These are phyloP conservation scores for Euphorbia tirucalli DNA, from an alignment of 345 rosid genomes.

Conservation along the genomic window DNA sequence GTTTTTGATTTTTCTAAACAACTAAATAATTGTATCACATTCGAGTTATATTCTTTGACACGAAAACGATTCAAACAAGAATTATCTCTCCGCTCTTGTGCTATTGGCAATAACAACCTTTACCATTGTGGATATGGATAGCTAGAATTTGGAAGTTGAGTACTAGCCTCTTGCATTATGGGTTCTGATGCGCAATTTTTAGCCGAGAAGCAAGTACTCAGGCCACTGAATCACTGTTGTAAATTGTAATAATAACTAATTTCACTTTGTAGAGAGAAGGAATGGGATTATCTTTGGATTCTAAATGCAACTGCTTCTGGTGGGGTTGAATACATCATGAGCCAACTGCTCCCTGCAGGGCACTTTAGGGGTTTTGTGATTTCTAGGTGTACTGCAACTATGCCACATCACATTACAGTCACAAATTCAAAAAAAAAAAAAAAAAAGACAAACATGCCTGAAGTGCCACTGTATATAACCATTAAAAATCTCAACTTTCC, in stretches of 20 bases:
- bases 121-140: too few relatives aligned
- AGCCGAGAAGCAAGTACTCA: background rate
- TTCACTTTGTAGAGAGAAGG: background rate
- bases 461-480: too few relatives aligned
- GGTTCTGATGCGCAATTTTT: background rate
- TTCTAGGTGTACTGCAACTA: background rate
- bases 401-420: background rate
- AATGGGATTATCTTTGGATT: conserved; percentile 19
- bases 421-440: background rate
- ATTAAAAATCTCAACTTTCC: conserved; percentile 5
- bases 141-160: too few relatives aligned
- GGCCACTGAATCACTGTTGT: background rate
- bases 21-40: too few relatives aligned
- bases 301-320: conserved; percentile 12
- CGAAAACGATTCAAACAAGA: too few relatives aligned
- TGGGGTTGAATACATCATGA: conserved; percentile 23
- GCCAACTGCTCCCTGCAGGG: conserved; percentile 3
- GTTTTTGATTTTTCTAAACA: too few relatives aligned
- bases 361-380: conserved; percentile 9
- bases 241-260: background rate
- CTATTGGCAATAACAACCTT: too few relatives aligned
- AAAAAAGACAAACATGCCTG: too few relatives aligned
- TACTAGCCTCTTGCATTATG: too few relatives aligned
- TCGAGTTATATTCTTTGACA: too few relatives aligned
- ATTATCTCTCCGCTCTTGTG: too few relatives aligned